phyloP scores from a whole-genome alignment of 1,139 yeast species.

The Saccharomyces hybrid region DNA sequence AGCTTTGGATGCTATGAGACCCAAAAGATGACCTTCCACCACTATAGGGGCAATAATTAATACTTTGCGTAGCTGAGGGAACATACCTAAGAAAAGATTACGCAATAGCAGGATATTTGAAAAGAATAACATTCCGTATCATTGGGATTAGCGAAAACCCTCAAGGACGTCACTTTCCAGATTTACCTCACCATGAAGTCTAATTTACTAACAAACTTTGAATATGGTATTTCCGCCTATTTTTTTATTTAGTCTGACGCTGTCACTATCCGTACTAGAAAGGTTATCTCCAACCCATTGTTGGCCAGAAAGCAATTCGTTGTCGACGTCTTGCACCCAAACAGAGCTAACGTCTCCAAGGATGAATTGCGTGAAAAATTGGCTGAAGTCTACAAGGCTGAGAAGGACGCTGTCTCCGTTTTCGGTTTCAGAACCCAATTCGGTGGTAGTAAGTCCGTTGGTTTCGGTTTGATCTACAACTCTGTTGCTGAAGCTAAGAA shows the following conservation, averaged over 20 bases:
- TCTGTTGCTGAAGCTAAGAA: conserved; percentile 95
- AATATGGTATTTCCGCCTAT: conserved; percentile 37
- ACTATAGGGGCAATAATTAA: neutral
- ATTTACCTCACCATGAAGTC: neutral
- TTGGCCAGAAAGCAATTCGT: conserved; percentile 99
- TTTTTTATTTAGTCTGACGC: conserved; percentile 58
- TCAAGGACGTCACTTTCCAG: neutral
- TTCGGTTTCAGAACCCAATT: conserved; percentile 99
- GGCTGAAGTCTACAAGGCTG: conserved; percentile 94
- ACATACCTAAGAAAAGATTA: neutral
- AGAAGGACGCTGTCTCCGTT: conserved; percentile 96
- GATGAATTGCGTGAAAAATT: conserved; percentile 98
- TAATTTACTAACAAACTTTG: conserved; percentile 18
- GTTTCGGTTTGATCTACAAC: conserved; percentile 98
- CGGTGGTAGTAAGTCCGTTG: conserved; percentile 99
- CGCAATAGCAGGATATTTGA: neutral
- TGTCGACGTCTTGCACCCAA: conserved; percentile 98
- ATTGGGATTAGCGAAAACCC: neutral
- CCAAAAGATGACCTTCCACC: neutral
- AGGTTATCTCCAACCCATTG: conserved; percentile 99
- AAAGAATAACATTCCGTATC: neutral
- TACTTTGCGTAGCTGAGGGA: neutral
- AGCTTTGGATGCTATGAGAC: neutral
- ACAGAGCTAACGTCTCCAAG: conserved; percentile 98
- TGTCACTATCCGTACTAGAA: conserved; percentile 99